Percentiles rank a stretch among this genome's conserved stretches.
Evolutionary conservation across 202 grass and related monocot species (phyloP).

Genomic region (Panicum virgatum): DNA sequence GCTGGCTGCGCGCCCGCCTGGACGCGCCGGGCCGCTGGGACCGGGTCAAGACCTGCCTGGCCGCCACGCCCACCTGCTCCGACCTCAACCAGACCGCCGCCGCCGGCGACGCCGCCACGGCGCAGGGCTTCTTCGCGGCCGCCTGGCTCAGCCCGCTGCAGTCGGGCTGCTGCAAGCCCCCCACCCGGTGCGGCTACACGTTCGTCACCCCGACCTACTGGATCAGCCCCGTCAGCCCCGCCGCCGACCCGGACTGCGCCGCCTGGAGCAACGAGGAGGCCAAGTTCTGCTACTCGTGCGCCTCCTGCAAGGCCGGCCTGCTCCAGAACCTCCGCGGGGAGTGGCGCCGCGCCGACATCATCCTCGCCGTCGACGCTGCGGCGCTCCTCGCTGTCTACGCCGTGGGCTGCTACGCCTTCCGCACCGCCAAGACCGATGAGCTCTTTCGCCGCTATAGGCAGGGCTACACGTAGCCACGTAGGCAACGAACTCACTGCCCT

Average conservation of each 20-base stretch:
- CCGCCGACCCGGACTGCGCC: constrained; percentile 54
- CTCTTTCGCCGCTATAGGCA: constrained; percentile 79
- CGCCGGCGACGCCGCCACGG: no score
- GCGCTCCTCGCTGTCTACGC: constrained; percentile 59
- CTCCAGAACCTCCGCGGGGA: constrained; percentile 66
- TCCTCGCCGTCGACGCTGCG: constrained; percentile 35
- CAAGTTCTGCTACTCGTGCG: constrained; percentile 72
- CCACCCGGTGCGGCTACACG: constrained; percentile 81
- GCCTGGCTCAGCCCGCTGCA: constrained; percentile 62
- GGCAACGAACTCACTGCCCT: no score
- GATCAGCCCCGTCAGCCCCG: constrained; percentile 71
- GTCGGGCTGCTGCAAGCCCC: constrained; percentile 94
- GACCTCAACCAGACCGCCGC: constrained; percentile 66
- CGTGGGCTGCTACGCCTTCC: constrained; percentile 74
- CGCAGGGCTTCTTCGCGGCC: constrained; percentile 60
- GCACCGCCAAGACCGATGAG: constrained; percentile 61
- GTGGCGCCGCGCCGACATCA: constrained; percentile 68
- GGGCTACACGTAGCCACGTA: constrained; percentile 49
- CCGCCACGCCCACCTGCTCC: constrained; percentile 51
- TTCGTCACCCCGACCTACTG: constrained; percentile 72
- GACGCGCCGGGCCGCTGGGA: constrained; percentile 47
- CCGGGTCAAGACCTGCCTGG: constrained; percentile 70
- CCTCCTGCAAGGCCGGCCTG: constrained; percentile 81
- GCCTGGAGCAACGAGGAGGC: constrained; percentile 80
- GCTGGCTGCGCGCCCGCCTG: constrained; percentile 66